Evolutionary conservation across 495 filamentous ascomycete species (phyloP), one percentile per base, ranked within the genome.

Genomic region (Aspergillus baeticus): DNA sequence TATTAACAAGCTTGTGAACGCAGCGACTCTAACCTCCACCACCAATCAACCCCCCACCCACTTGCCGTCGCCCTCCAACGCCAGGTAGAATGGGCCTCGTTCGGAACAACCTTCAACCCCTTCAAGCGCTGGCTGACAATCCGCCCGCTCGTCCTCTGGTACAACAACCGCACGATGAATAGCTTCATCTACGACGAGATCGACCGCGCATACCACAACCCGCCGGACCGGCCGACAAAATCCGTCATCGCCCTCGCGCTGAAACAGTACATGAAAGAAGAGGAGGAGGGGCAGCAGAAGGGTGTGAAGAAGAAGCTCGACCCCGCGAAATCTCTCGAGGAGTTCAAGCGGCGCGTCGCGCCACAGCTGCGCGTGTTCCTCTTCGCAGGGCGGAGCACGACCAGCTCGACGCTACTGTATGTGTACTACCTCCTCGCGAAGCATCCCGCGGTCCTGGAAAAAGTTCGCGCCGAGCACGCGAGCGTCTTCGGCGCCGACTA

Each of bases 381-480:
- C 36, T 63, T 79, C 34, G 63, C 60, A 10, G 65, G 65, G 20
- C 64, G 64, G 23, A 67, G 71, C 43, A 65, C 62, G 23, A 71
- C 70, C 43, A 72, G 75, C 58, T 67, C 63, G 26, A 69, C 64
- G 0, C 53, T 76, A 15, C 47, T 54, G 43, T 70, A 67, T 47
- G 51, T 60, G 5, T 75, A 75, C 44, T 73, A 82, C 59, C 68
- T 81, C 29, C 73, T 86, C 5, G 69, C 70, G 0, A 61, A 71
- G 11, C 59, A 80, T 21, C 81, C 80, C 0, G 47, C 62, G 1
- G 67, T 68, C 8, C 65, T 80, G 2, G 34, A 60, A 31, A 64
- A 63, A 0, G 37, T 84, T 0, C 67, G 68, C 10, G 67, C 50
- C 11, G 82, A 84, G 55, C 77, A 83, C 21, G 75, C 82, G 37